Base-by-base conservation (phyloP, 768 basidiomycete species). In the Auricularia sp. region DNA sequence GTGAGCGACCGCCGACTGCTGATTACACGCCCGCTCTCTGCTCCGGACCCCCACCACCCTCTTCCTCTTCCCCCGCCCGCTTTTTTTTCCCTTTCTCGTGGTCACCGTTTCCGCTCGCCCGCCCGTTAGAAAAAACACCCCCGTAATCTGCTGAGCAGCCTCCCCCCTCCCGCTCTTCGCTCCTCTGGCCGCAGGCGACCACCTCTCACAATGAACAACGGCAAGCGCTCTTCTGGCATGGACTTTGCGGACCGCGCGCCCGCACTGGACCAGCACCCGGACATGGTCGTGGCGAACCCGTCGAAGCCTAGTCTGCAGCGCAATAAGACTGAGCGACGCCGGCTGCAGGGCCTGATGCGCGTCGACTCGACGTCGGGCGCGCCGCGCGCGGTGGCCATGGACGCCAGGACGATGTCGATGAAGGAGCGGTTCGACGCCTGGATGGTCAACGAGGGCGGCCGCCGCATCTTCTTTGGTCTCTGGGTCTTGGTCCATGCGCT, bases 381-480 rank as follows among this genome's bases (percentile, higher is more conserved):
- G 1, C 66, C 65, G 1, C 64, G 68, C 42, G 71, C 70, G 4
- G 71, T 68, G 5, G 71, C 73, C 0, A 73, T 73, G 16, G 78
- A 78, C 66, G 16, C 10, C 42, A 70, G 73, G 58, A 78, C 82
- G 37, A 74, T 69, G 63, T 77, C 79, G 2, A 71, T 77, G 58
- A 69, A 70, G 54, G 80, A 85, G 69, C 82, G 74, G 68, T 81
- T 83, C 70, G 80, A 82, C 68, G 70, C 85, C n/a, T 96, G 94
- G 94, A 89, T 93, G 89, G 92, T 94, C 74, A 94, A 95, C 73
- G 94, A 95, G 72, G 94, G 94, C 70, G 85, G 89, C 14, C 82
- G 82, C 54, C 80, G 83, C 63, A 69, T 95, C 45, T 92, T 94
- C 80, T 92, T 95, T 77, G 82, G 77, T 64, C 74, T 85, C 67